Conservation (phyloP, 2,329 filamentous ascomycete species). For the Rhexocercosporidium sp. region DNA sequence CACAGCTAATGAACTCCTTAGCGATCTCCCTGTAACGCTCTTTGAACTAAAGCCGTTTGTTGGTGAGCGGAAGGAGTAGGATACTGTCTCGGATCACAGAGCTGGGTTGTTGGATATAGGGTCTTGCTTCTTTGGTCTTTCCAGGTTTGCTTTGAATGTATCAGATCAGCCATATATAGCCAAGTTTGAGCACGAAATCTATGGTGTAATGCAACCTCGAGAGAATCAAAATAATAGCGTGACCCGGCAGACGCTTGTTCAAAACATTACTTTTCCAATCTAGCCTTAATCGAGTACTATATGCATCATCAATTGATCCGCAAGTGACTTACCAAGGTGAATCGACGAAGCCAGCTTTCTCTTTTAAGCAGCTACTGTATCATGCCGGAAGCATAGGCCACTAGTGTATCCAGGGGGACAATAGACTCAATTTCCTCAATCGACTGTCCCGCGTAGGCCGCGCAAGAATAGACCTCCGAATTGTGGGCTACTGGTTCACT, state of each 20-base stretch:
- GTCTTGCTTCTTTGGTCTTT: constrained; percentile 8
- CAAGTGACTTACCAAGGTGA: constrained; percentile 11
- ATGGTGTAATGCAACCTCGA: constrained; percentile 10
- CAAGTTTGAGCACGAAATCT: constrained; percentile 9
- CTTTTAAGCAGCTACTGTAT: no score
- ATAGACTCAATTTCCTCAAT: no score
- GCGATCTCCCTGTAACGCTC: neutral
- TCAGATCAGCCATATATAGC: constrained; percentile 8
- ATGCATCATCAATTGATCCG: constrained; percentile 3
- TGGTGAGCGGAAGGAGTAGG: constrained; percentile 14
- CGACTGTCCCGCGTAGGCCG: no score
- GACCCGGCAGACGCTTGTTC: no score
- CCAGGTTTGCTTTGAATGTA: constrained; percentile 12
- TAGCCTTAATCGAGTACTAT: no score
- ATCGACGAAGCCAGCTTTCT: no score
- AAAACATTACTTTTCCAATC: no score
- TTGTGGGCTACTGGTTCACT: no score
- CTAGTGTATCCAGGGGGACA: no score
- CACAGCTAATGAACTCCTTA: constrained; percentile 7
- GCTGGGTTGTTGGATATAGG: constrained; percentile 6
- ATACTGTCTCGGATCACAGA: neutral
- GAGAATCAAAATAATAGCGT: constrained; percentile 13
- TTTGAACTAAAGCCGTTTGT: constrained; percentile 2
- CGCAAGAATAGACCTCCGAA: no score
- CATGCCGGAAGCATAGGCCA: no score